phyloP scores from a whole-genome alignment of 306 rosid species.

The Sicyos baderoa region DNA sequence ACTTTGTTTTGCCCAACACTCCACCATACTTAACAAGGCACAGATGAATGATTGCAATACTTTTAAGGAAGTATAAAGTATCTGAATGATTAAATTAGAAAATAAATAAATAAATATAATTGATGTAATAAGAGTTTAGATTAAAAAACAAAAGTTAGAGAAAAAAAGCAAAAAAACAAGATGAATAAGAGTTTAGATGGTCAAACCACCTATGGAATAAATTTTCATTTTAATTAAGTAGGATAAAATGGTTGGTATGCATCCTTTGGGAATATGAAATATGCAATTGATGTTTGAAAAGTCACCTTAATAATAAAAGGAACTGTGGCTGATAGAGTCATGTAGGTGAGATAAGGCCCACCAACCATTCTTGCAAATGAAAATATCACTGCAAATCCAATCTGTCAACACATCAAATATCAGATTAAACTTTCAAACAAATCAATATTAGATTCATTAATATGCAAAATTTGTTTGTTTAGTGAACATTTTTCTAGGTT shows the following conservation, averaged over 20 bases:
- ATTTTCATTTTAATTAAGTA: no score
- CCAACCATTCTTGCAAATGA: conserved; percentile 63
- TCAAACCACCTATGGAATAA: no score
- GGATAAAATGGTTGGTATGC: not conserved
- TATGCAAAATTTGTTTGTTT: not conserved
- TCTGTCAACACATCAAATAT: conserved; percentile 26
- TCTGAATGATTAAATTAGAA: no score
- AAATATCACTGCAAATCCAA: conserved; percentile 66
- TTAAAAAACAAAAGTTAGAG: no score
- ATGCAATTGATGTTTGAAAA: not conserved
- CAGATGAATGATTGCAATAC: no score
- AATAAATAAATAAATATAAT: no score
- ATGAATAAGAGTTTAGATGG: no score
- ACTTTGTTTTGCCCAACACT: no score
- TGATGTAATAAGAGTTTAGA: no score
- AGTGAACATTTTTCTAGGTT: not conserved
- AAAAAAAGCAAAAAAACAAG: no score
- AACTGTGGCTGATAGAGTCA: conserved; percentile 44
- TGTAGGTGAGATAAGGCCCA: conserved; percentile 61
- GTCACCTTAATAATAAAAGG: conserved; percentile 73
- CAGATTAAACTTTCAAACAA: not conserved
- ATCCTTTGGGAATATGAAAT: not conserved
- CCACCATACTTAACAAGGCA: no score
- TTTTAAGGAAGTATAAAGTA: no score
- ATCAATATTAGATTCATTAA: not conserved